phyloP scores from a whole-genome alignment of 2,329 filamentous ascomycete genomes.

The Fusarium denticulatum region DNA sequence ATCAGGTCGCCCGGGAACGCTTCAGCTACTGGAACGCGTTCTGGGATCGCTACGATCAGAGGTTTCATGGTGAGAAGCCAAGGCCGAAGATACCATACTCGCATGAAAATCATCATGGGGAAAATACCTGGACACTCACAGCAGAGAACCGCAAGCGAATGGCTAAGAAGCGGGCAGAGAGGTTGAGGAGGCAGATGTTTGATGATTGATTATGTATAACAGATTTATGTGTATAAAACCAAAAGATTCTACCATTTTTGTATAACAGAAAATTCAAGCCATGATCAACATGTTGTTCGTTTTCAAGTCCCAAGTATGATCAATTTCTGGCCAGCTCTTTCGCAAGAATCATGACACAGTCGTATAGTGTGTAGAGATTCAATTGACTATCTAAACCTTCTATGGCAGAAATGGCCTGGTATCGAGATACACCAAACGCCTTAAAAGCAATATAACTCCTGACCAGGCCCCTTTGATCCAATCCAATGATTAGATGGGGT shows the following conservation, averaged over 20 bases:
- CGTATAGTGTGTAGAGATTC: neutral
- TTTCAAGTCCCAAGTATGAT: neutral
- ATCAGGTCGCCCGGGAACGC: conserved; percentile 24
- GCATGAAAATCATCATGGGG: neutral
- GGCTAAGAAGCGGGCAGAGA: neutral
- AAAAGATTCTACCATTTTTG: neutral
- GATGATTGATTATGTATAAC: conserved; percentile 21
- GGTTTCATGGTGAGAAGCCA: neutral
- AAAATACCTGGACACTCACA: neutral
- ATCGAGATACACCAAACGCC: conserved; percentile 31
- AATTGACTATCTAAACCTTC: conserved; percentile 20
- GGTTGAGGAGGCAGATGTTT: neutral
- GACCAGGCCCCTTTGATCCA: neutral
- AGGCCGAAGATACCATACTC: neutral
- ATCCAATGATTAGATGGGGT: neutral
- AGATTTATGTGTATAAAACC: conserved; percentile 24
- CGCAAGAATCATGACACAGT: neutral
- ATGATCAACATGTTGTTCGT: neutral
- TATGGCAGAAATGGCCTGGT: conserved; percentile 13
- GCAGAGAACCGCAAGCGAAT: neutral
- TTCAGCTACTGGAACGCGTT: conserved; percentile 39
- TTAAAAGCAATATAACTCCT: neutral
- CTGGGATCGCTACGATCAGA: conserved; percentile 43
- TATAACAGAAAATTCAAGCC: conserved; percentile 16
- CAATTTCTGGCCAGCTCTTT: neutral